Base-by-base conservation (phyloP, 2,329 filamentous ascomycete species). In the Lasiodiplodia gonubiensis region DNA sequence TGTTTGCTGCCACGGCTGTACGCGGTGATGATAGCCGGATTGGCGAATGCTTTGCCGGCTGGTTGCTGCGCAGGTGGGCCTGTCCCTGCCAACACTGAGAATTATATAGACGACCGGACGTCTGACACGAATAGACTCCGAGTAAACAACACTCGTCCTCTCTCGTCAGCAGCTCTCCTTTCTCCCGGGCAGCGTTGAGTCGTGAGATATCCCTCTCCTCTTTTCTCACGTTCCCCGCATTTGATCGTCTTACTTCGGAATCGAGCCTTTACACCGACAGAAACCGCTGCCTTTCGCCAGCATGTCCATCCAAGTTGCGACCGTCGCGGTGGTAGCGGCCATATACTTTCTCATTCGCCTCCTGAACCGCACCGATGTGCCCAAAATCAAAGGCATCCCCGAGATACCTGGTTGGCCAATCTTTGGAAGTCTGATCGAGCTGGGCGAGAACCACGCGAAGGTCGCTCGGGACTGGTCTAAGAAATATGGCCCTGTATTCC, bases 401-500 rank as follows among this genome's bases (percentile, higher is more conserved):
- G 81, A 83, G 70, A 76, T 84, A 7, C 81, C 81, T 6, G 82
- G 82, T 14, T 74, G 81, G 0, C 82, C 82, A 18, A 74, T 84
- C 2, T 80, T 84, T 57, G 82, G 82, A 21, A 83, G 80, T 68
- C 73, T 84, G 23, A 72, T 79, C 16, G 79, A 84, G 68, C 75
- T 84, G 2, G 82, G 82, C n/a, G 76, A 76, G 7, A 77, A 81
- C 48, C 82, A 84, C 72, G 81, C 82, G 39, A 77, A 79, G 60
- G 81, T 83, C 27, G 81, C 82, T 2, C 77, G 79, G 69, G 73
- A 79, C 71, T 81, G 81, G 79, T 79, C 76, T 51, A 79, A 83
- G 74, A 83, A 82, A 68, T 83, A 83, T 64, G 82, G 82, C 2
- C 81, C 82, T 5, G 82, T 84, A 14, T 84, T 83, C 66, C 82